phyloP scores from a whole-genome alignment of 2,329 filamentous ascomycete genomes.

The Parastagonospora nodorum region DNA sequence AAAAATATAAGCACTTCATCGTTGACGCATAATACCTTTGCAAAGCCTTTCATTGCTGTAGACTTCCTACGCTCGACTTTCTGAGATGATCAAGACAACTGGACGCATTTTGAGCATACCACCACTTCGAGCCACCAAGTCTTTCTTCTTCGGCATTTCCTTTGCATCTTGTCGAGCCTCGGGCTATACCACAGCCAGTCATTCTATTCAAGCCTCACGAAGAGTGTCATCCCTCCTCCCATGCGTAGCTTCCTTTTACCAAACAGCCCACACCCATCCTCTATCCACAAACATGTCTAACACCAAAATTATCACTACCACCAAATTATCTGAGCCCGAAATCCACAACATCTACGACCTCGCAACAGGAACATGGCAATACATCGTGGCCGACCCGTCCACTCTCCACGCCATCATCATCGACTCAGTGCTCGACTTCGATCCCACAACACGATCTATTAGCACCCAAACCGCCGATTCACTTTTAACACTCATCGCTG shows the following conservation, averaged over 20 bases:
- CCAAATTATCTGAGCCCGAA: slow-evolving; percentile 6
- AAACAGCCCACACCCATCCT: neutral
- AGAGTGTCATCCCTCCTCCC: neutral
- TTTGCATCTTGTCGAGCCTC: too few species aligned
- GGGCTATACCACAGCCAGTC: too few species aligned
- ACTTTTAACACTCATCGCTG: slow-evolving; percentile 52
- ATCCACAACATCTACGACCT: slow-evolving; percentile 42
- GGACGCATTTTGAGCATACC: too few species aligned
- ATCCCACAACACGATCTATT: slow-evolving; percentile 52
- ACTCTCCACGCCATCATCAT: slow-evolving; percentile 61
- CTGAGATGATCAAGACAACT: too few species aligned
- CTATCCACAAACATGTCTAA: neutral
- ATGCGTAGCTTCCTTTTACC: neutral
- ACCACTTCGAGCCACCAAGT: too few species aligned
- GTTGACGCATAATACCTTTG: too few species aligned
- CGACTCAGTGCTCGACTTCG: slow-evolving; percentile 66
- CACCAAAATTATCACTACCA: neutral
- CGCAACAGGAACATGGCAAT: slow-evolving; percentile 63
- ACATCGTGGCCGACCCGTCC: slow-evolving; percentile 61
- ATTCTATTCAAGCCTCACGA: too few species aligned
- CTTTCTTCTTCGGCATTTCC: too few species aligned
- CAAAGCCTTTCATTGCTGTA: too few species aligned
- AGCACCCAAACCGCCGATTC: slow-evolving; percentile 59
- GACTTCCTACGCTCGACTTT: too few species aligned
- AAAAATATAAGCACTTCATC: too few species aligned